Evolutionary conservation across 225 moss, liverwort and hornwort genomes (phyloP).

Genomic region (Pleurozium schreberi): DNA sequence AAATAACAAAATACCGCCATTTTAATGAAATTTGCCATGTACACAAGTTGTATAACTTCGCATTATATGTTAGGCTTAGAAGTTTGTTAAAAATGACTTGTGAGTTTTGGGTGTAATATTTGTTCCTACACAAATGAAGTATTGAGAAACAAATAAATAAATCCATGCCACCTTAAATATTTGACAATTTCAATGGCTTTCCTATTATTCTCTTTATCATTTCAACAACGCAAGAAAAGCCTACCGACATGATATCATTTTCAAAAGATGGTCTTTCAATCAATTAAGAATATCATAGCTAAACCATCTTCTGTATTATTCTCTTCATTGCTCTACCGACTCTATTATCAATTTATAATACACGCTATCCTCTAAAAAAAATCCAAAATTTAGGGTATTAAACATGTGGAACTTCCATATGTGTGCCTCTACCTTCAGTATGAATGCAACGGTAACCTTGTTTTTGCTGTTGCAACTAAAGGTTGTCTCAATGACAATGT

Average conservation of each 20-base stretch:
- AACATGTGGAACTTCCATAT: too few relatives aligned
- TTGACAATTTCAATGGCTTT: not conserved
- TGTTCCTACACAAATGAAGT: not conserved
- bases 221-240: not conserved
- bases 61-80: not conserved
- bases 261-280: not conserved
- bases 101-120: not conserved
- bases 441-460: not conserved
- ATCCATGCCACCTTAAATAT: not conserved
- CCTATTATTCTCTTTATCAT: not conserved
- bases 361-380: accelerated
- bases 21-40: too few relatives aligned
- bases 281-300: not conserved
- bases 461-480: not conserved
- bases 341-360: accelerated
- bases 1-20: too few relatives aligned
- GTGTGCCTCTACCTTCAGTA: not conserved
- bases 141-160: not conserved
- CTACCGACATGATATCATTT: not conserved
- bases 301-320: not conserved
- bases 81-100: not conserved
- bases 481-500: not conserved
- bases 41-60: not conserved
- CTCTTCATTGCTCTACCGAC: not conserved
- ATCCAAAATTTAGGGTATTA: not conserved